Conservation (phyloP, 2,329 filamentous ascomycete genomes). For the Fusarium dlaminii region DNA sequence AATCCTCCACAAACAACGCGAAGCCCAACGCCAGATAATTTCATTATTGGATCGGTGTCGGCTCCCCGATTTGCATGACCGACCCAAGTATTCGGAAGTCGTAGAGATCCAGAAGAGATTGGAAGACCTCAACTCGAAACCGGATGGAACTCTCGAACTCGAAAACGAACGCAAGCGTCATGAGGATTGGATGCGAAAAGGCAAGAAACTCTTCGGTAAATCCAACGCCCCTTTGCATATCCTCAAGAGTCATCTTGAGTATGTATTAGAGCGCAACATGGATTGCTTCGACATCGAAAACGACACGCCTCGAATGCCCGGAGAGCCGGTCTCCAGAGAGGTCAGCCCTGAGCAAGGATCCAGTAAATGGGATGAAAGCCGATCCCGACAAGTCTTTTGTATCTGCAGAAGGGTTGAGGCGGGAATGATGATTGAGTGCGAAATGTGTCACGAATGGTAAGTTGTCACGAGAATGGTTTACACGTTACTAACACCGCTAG, state of each 20-base stretch:
- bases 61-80: conserved; percentile 76
- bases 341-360: conserved; percentile 66
- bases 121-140: conserved; percentile 91
- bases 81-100: conserved; percentile 91
- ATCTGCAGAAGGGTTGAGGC: conserved; percentile 94
- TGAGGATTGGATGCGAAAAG: conserved; percentile 98
- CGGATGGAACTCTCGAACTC: conserved; percentile 87
- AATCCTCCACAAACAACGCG: conserved; percentile 93
- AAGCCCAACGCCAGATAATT: conserved; percentile 88
- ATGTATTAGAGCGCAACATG: conserved; percentile 87
- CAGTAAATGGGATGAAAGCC: conserved; percentile 69
- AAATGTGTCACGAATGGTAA: conserved; percentile 96
- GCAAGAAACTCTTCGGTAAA: conserved; percentile 97
- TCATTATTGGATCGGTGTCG: conserved; percentile 82
- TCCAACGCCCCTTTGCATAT: conserved; percentile 98
- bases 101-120: conserved; percentile 87
- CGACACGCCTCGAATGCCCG: conserved; percentile 88
- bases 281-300: conserved; percentile 88
- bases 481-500: conserved; percentile 52
- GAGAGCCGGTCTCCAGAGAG: conserved; percentile 90
- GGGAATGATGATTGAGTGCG: conserved; percentile 99
- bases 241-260: conserved; percentile 91
- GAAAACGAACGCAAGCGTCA: conserved; percentile 95
- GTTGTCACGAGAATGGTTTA: conserved; percentile 42
- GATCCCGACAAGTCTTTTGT: conserved; percentile 86